phyloP scores from a whole-genome alignment of 345 rosid genomes.

The Lumnitzera littorea region DNA sequence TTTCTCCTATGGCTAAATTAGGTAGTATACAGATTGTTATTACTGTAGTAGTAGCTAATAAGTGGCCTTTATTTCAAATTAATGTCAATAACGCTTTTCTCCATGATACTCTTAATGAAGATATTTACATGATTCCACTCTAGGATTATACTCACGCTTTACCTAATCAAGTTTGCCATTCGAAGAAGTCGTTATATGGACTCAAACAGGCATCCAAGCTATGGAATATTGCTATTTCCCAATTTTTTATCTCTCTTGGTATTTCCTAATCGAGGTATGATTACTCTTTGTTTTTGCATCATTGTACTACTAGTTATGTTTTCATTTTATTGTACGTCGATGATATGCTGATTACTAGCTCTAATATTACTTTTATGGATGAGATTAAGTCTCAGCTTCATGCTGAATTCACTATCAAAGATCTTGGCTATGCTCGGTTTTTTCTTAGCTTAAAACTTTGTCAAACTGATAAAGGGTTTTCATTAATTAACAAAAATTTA shows the following conservation, averaged over 20 bases:
- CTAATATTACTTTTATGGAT: neutral
- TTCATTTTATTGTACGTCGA: neutral
- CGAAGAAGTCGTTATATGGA: neutral
- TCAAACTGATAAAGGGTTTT: neutral
- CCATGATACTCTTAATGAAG: neutral
- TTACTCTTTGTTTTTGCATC: neutral
- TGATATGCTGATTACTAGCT: neutral
- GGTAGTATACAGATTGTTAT: neutral
- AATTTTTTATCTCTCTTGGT: neutral
- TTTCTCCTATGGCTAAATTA: neutral
- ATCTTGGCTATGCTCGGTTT: neutral
- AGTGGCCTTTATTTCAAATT: neutral
- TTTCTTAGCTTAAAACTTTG: neutral
- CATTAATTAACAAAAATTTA: neutral
- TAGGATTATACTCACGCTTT: neutral
- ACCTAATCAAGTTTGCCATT: neutral
- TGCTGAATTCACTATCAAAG: neutral
- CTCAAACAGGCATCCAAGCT: neutral
- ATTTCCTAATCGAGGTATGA: neutral
- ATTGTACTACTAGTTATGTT: neutral
- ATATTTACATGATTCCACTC: neutral
- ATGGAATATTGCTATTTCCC: neutral
- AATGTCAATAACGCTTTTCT: slow-evolving; percentile 1
- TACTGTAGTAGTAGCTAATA: neutral
- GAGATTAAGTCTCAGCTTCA: neutral